Base-by-base conservation (phyloP, 768 basidiomycete genomes). In the Amanita muscaria region DNA sequence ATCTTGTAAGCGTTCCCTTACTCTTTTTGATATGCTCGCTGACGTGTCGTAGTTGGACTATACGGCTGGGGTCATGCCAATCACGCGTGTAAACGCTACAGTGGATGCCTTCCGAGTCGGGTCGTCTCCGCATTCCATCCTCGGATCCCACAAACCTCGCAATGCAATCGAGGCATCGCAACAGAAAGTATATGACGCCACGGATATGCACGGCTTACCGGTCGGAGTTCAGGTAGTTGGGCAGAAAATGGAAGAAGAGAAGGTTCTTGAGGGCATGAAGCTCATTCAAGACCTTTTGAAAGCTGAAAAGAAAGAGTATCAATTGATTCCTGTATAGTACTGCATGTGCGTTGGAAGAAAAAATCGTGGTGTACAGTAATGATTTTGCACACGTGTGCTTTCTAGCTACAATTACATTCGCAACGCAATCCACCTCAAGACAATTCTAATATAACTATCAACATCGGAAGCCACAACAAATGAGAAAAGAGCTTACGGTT, bases 151-250 rank as follows among this genome's bases (percentile, higher is more conserved):
- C 48, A 62, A 55, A 38, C 51, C 58, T 0, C 63, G 70, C 43
- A 76, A 76, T 40, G 54, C 60, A 1, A 55, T 73, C 12, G 75
- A 76, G 39, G 61, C 59, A 42, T 65, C 63, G 5, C 68, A 69
- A 0, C 80, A 77, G 50, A 55, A 59, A 18, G 61, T 70, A 39
- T 83, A 82, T 42, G 63, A 77, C 48, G 61, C 74, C 0, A 51
- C 61, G 2, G 66, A 66, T 32, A 79, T 80, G 75, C 61, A 72
- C 32, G 78, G 79, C 2, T 61, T 80, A 8, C 79, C 81, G 0
- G 62, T 83, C 1, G 75, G 77, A 4, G 72, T 80, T 2, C 79
- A 83, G 51, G 64, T 83, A 11, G 66, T 80, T 0, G 79, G 79
- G 0, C 66, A 67, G 42, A 60, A 77, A 24, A 63, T 80, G 27